Evolutionary conservation across 805 yeast genomes (phyloP).

Genomic region (Wickerhamia fluorescens): DNA sequence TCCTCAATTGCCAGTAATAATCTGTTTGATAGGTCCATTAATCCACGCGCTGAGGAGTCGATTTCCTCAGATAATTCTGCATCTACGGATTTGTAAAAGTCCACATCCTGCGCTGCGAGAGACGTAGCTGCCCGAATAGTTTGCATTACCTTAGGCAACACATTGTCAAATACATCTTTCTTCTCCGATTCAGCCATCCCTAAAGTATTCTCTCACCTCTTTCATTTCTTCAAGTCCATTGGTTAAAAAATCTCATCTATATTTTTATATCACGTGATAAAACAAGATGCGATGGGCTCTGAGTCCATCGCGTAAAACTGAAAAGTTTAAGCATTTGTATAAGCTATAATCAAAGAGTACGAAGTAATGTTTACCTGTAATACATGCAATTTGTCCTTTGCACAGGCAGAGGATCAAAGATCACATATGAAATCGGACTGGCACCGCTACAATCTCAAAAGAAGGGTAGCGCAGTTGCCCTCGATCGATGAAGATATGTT

Average conservation of each 20-base stretch:
- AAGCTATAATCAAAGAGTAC: not conserved
- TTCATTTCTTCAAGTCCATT: not conserved
- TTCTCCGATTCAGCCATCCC: slow-evolving; percentile 3
- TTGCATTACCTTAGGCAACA: slow-evolving; percentile 44
- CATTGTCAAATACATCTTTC: slow-evolving; percentile 8
- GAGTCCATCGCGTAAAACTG: too few species aligned
- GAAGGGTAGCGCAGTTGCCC: slow-evolving; percentile 34
- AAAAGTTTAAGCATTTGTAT: too few species aligned
- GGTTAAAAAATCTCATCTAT: too few species aligned
- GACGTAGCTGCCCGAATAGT: slow-evolving; percentile 62
- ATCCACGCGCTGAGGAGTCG: slow-evolving; percentile 30
- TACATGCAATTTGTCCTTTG: slow-evolving; percentile 33
- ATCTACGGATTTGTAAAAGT: slow-evolving; percentile 63
- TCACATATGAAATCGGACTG: slow-evolving; percentile 40
- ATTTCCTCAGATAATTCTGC: slow-evolving; percentile 32
- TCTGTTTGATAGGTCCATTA: slow-evolving; percentile 42
- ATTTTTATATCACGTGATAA: too few species aligned
- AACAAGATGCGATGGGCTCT: too few species aligned
- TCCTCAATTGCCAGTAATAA: slow-evolving; percentile 30
- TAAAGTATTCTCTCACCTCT: not conserved
- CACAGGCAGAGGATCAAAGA: slow-evolving; percentile 32
- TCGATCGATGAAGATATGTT: slow-evolving; percentile 18
- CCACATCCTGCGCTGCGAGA: slow-evolving; percentile 74
- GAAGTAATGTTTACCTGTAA: slow-evolving; percentile 26
- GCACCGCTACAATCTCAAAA: slow-evolving; percentile 39